phyloP scores from a whole-genome alignment of 2,329 filamentous ascomycete genomes.

The Aureobasidium leucospermi region DNA sequence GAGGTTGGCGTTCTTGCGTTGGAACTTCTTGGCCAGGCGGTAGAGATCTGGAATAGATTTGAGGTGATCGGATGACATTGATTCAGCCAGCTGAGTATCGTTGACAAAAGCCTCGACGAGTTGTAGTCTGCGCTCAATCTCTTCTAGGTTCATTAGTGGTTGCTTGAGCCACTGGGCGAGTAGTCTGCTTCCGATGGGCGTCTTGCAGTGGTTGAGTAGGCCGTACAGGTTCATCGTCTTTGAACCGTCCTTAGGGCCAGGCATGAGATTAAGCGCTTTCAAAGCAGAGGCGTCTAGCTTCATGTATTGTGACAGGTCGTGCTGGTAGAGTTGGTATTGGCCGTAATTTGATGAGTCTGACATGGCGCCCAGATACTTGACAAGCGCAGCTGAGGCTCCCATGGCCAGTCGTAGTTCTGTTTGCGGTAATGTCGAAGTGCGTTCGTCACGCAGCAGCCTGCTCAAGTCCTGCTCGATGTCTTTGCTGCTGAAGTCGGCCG shows the following conservation, averaged over 20 bases:
- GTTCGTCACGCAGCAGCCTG: constrained; percentile 79
- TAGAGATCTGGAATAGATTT: constrained; percentile 91
- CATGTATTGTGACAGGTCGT: constrained; percentile 96
- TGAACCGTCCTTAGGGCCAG: constrained; percentile 84
- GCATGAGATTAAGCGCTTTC: constrained; percentile 94
- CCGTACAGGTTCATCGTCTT: constrained; percentile 97
- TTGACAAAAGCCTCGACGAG: constrained; percentile 90
- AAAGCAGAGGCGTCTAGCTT: constrained; percentile 92
- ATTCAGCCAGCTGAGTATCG: constrained; percentile 88
- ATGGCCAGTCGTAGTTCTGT: constrained; percentile 93
- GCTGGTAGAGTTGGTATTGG: constrained; percentile 94
- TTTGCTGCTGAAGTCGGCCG: constrained; percentile 71
- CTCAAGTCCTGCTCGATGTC: constrained; percentile 96
- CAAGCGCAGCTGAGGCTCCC: constrained; percentile 85
- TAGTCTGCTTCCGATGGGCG: constrained; percentile 80
- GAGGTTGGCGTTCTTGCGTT: constrained; percentile 80
- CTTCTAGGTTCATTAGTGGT: constrained; percentile 80
- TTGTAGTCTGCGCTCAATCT: constrained; percentile 87
- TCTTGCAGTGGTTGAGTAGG: constrained; percentile 94
- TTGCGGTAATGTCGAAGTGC: constrained; percentile 70
- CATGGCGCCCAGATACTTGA: constrained; percentile 87
- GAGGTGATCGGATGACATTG: constrained; percentile 93
- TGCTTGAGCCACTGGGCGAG: constrained; percentile 97
- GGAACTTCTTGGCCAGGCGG: constrained; percentile 87
- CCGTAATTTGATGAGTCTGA: constrained; percentile 93